Evolutionary conservation across 768 basidiomycete species (phyloP).

Genomic region (Pleurotus giganteus): DNA sequence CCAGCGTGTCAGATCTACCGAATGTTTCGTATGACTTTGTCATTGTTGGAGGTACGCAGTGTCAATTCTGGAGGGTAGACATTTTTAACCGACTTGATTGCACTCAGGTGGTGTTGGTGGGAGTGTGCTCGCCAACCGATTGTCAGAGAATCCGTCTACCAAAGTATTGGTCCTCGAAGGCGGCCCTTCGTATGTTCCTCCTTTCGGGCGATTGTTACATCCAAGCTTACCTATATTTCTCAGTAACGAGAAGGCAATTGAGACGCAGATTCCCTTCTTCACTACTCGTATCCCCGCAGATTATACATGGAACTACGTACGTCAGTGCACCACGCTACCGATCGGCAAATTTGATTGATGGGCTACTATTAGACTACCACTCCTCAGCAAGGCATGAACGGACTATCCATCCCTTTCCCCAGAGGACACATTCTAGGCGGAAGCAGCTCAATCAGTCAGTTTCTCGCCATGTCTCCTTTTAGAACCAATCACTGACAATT

Average conservation of each 20-base stretch:
- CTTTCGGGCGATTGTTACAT: background rate
- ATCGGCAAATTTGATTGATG: background rate
- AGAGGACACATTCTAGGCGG: slow-evolving; percentile 20
- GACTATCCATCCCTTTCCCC: slow-evolving; percentile 13
- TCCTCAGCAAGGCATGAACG: slow-evolving; percentile 17
- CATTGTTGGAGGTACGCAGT: slow-evolving; percentile 9
- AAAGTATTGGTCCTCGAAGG: slow-evolving; percentile 8
- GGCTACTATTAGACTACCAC: slow-evolving; percentile 20
- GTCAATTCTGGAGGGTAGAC: background rate
- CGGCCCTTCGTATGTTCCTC: background rate
- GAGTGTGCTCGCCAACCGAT: slow-evolving; percentile 7
- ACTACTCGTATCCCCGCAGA: too few relatives aligned
- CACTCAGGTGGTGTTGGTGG: slow-evolving; percentile 9
- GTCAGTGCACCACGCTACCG: slow-evolving; percentile 14
- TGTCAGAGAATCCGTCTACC: slow-evolving; percentile 4
- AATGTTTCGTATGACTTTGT: slow-evolving; percentile 10
- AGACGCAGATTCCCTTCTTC: too few relatives aligned
- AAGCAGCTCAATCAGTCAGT: slow-evolving; percentile 21
- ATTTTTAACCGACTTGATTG: background rate
- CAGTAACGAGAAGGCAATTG: slow-evolving; percentile 1
- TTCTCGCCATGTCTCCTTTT: background rate
- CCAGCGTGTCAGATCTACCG: background rate
- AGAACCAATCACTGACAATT: background rate
- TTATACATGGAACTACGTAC: too few relatives aligned
- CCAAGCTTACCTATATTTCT: background rate